phyloP scores from a whole-genome alignment of 495 filamentous ascomycete genomes.

The Cryomyces minteri region DNA sequence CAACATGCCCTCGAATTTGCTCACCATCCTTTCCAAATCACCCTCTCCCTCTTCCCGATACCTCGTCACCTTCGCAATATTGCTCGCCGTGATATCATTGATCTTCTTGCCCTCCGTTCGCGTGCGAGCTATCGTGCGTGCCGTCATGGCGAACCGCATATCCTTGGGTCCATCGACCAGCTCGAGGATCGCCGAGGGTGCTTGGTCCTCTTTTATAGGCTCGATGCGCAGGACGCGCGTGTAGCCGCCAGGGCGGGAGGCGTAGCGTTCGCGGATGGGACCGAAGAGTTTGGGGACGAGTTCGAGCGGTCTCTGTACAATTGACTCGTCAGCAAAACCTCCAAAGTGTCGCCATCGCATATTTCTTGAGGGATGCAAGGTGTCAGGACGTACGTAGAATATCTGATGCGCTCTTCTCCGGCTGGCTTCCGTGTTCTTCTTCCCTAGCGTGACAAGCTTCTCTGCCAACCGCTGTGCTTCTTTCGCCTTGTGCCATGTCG shows the following conservation, averaged over 20 bases:
- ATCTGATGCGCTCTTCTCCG: slow-evolving; percentile 47
- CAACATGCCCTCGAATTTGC: slow-evolving; percentile 27
- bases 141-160: slow-evolving; percentile 87
- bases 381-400: slow-evolving; percentile 51
- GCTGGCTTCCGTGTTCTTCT: slow-evolving; percentile 69
- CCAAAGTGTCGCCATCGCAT: background rate
- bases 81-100: slow-evolving; percentile 52
- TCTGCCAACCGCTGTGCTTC: slow-evolving; percentile 88
- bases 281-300: slow-evolving; percentile 80
- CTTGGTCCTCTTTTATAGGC: slow-evolving; percentile 55
- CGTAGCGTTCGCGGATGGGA: slow-evolving; percentile 61
- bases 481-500: slow-evolving; percentile 92
- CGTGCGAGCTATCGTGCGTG: slow-evolving; percentile 51
- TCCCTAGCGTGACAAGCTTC: slow-evolving; percentile 80
- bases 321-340: background rate
- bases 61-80: slow-evolving; percentile 70
- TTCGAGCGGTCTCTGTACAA: slow-evolving; percentile 37
- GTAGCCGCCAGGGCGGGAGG: slow-evolving; percentile 71
- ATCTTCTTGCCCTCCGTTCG: slow-evolving; percentile 28
- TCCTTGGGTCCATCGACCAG: slow-evolving; percentile 90
- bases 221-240: slow-evolving; percentile 85
- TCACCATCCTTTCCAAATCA: slow-evolving; percentile 52
- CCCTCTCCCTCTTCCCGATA: slow-evolving; percentile 50
- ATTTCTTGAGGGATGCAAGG: background rate
- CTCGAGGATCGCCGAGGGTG: slow-evolving; percentile 79